These are phyloP conservation scores for Melampsora occidentalis DNA, from an alignment of 1,284 basidiomycete genomes.

Conservation along the genomic window DNA sequence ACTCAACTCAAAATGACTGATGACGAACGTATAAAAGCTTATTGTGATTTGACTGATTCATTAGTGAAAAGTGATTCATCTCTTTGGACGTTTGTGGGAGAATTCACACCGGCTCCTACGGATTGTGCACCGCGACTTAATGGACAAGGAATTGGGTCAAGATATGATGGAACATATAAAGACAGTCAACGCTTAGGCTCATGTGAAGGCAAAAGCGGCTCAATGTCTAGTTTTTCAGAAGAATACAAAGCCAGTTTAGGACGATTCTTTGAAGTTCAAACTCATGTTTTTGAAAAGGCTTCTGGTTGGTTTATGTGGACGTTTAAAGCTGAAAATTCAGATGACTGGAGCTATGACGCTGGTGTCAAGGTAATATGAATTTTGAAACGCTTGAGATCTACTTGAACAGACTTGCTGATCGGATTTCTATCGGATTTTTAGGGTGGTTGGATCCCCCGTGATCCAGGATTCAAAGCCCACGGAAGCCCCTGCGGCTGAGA, in stretches of 20 bases:
- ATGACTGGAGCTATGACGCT: constrained; percentile 53
- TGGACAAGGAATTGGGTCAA: constrained; percentile 50
- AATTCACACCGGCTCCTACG: constrained; percentile 38
- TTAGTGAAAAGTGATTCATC: constrained; percentile 16
- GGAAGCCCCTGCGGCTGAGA: too few relatives aligned
- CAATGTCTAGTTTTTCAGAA: constrained; percentile 67
- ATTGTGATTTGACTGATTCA: constrained; percentile 10
- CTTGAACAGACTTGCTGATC: constrained; percentile 59
- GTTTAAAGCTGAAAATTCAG: constrained; percentile 64
- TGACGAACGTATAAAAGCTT: constrained; percentile 14
- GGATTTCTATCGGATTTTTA: constrained; percentile 70
- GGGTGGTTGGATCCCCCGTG: constrained; percentile 69
- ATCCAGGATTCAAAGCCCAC: constrained; percentile 55
- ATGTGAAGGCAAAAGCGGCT: constrained; percentile 71
- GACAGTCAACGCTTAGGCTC: constrained; percentile 61
- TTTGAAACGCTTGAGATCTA: background rate
- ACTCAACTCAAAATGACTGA: constrained; percentile 21
- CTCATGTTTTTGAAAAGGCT: constrained; percentile 54
- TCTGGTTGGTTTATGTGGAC: constrained; percentile 79
- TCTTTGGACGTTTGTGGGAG: constrained; percentile 28
- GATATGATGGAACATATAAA: constrained; percentile 52
- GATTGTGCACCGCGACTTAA: constrained; percentile 30
- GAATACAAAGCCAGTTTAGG: constrained; percentile 77
- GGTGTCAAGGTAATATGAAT: constrained; percentile 46
- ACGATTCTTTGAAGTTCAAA: constrained; percentile 79